These are phyloP conservation scores for Sordariomycetes sp. DNA, from an alignment of 2,329 filamentous ascomycete species.

Conservation along the genomic window DNA sequence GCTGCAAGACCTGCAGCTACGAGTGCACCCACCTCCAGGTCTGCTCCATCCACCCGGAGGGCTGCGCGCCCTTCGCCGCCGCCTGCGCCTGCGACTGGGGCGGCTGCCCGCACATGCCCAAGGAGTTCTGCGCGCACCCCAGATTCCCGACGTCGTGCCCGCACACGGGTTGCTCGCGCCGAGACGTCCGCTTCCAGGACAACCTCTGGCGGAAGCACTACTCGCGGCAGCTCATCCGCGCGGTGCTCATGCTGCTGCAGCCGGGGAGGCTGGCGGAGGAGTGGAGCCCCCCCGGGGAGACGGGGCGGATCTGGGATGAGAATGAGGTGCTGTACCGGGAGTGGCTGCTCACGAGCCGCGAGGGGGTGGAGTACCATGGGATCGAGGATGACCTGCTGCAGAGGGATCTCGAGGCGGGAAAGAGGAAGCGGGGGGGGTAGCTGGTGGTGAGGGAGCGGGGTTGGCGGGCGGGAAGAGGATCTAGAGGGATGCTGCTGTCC, in stretches of 20 bases:
- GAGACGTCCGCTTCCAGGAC: background rate
- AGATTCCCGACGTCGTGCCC: background rate
- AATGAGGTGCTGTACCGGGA: background rate
- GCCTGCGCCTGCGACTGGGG: background rate
- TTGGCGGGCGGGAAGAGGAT: background rate
- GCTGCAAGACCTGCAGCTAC: constrained; percentile 1
- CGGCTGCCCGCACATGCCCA: background rate
- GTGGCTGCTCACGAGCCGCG: background rate
- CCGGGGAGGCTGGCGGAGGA: background rate
- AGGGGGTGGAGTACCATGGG: background rate
- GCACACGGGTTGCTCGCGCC: no score
- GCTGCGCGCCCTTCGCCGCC: background rate
- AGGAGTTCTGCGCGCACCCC: background rate
- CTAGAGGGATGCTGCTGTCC: background rate
- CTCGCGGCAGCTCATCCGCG: background rate
- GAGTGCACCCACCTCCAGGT: background rate
- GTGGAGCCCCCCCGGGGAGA: background rate
- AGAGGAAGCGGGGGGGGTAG: background rate
- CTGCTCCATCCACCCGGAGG: background rate
- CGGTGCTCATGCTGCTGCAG: background rate
- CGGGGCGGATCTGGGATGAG: background rate
- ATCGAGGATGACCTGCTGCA: constrained; percentile 4
- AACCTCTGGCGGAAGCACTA: background rate
- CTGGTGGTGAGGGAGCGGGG: background rate
- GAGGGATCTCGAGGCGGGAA: background rate